phyloP scores from a whole-genome alignment of 179 eudicot species.

The Vitellaria paradoxa region DNA sequence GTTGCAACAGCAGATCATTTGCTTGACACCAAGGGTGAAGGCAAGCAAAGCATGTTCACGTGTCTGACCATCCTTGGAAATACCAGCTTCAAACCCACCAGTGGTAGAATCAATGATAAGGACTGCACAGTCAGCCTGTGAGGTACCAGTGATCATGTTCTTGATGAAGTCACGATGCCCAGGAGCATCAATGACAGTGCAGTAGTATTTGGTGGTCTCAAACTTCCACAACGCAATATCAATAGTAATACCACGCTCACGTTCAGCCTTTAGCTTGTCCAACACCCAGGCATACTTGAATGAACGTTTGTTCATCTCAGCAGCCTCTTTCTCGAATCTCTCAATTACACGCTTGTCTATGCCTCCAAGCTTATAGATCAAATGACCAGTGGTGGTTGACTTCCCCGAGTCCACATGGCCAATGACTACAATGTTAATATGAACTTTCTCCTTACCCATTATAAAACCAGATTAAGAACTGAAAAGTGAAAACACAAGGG shows the following conservation, averaged over 20 bases:
- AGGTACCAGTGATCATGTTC: conserved; percentile 41
- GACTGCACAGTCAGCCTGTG: conserved; percentile 41
- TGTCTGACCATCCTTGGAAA: conserved; percentile 38
- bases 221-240: conserved; percentile 34
- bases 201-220: conserved; percentile 27
- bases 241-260: conserved; percentile 42
- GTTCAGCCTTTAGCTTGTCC: conserved; percentile 43
- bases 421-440: conserved; percentile 37
- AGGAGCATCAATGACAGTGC: conserved; percentile 39
- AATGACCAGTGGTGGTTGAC: conserved; percentile 28
- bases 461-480: too few species aligned
- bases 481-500: neutral
- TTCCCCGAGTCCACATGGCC: conserved; percentile 43
- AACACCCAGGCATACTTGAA: conserved; percentile 30
- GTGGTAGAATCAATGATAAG: conserved; percentile 41
- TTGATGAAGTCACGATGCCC: conserved; percentile 35
- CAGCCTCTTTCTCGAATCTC: conserved; percentile 33
- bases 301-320: conserved; percentile 31
- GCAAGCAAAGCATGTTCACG: conserved; percentile 27
- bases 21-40: conserved; percentile 28
- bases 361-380: conserved; percentile 35
- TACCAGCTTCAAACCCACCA: conserved; percentile 44
- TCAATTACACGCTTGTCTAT: conserved; percentile 38
- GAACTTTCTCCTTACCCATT: conserved; percentile 40
- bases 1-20: conserved; percentile 29